Evolutionary conservation across 164 flowering plant species (phyloP), one percentile per base, ranked within the genome.

Genomic region (Vitis rotundifolia): DNA sequence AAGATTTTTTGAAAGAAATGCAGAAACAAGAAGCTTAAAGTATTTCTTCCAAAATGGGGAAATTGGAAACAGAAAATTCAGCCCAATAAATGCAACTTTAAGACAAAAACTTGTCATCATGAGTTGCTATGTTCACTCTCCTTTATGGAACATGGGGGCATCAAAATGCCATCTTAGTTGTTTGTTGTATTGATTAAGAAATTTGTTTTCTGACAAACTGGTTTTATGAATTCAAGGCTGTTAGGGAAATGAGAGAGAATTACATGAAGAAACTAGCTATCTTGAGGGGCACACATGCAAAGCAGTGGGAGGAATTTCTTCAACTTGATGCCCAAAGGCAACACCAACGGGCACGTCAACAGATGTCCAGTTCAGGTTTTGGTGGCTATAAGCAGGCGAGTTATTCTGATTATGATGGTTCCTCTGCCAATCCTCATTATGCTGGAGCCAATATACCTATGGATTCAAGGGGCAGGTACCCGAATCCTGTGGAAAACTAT

Each of bases 281-380:
- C 31, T 67, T 88, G 66, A 86, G 92, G 81, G 86, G 76, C 51
- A 67, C 73, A 56, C 98, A 93, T 69, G 85, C 88, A 58, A 91
- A 87, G 75, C 90, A 86, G 74, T 93, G 98, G 97, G 97, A 88
- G 54, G 98, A 92, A 64, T 96, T 96, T 78, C 89, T 92, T 81
- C 89, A 87, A 64, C 68, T 77, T 65, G 90, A 91, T 77, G 78
- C 77, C 37, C 87, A 83, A 72, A 91, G 86, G 78, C 83, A 76
- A 73, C 97, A 87, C 37, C 86, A 83, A 61, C 83, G 78, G 58
- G 75, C 87, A 50, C 83, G 67, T 11, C 89, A 84, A 62, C 88
- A 80, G 37, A 68, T 81, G 71, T 55, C 91, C 5, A 51, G 76
- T 18, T 69, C 91, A 22, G 85, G 88, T 52, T 89, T 76, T 76